Percentiles rank a stretch among this genome's conserved stretches.
These are phyloP conservation scores for Fusarium lateritium DNA, from an alignment of 2,329 filamentous ascomycete species.

Conservation along the genomic window DNA sequence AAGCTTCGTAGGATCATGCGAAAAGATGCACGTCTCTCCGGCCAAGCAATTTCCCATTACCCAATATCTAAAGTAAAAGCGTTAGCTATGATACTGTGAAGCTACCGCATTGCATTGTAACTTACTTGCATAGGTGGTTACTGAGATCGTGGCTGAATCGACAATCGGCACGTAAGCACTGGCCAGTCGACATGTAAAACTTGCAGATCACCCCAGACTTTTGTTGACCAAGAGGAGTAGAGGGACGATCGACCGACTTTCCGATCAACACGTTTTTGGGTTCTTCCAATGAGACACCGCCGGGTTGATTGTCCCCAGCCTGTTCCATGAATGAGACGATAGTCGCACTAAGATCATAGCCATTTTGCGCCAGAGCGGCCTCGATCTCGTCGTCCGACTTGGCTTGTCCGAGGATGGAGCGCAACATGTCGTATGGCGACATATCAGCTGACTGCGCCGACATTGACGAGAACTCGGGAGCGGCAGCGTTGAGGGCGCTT, in stretches of 20 bases:
- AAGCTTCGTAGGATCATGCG: slow-evolving; percentile 91
- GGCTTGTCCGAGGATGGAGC: slow-evolving; percentile 91
- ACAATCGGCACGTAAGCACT: slow-evolving; percentile 95
- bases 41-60: slow-evolving; percentile 95
- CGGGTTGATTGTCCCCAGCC: slow-evolving; percentile 54
- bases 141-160: slow-evolving; percentile 97
- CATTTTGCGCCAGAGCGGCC: slow-evolving; percentile 87
- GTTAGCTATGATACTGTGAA: slow-evolving; percentile 14
- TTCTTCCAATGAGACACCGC: slow-evolving; percentile 63
- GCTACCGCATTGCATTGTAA: slow-evolving; percentile 48
- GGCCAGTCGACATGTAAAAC: slow-evolving; percentile 96
- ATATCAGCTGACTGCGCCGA: slow-evolving; percentile 84
- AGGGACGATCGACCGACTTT: slow-evolving; percentile 88
- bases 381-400: slow-evolving; percentile 96
- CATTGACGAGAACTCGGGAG: slow-evolving; percentile 79
- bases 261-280: slow-evolving; percentile 83
- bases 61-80: slow-evolving; percentile 79
- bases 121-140: slow-evolving; percentile 97
- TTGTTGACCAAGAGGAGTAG: slow-evolving; percentile 81
- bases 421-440: slow-evolving; percentile 97
- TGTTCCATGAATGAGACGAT: slow-evolving; percentile 91
- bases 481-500: slow-evolving; percentile 82
- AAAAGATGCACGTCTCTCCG: slow-evolving; percentile 95
- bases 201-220: slow-evolving; percentile 95
- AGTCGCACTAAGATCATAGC: slow-evolving; percentile 93